Conservation (phyloP, 768 basidiomycete species). For the Russula lepida region DNA sequence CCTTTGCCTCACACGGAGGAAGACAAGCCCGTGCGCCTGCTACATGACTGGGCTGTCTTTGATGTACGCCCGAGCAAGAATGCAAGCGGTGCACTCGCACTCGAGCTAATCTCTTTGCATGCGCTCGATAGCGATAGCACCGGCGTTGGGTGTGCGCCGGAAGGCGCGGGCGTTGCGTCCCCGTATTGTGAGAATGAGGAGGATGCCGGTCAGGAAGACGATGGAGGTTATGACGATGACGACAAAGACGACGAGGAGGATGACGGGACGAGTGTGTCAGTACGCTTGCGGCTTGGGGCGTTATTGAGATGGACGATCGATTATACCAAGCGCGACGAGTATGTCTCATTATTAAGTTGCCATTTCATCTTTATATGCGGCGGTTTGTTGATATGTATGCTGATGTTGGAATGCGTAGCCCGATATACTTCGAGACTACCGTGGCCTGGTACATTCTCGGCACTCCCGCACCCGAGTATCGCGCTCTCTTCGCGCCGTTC, state of each 20-base stretch:
- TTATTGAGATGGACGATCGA: conserved; percentile 45
- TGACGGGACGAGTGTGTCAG: conserved; percentile 9
- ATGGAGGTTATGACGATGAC: conserved; percentile 27
- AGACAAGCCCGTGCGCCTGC: conserved; percentile 46
- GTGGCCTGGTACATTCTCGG: conserved; percentile 3
- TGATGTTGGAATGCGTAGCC: conserved; percentile 31
- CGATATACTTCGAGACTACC: conserved; percentile 46
- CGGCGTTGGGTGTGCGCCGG: conserved; percentile 27
- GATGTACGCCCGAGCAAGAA: conserved; percentile 32
- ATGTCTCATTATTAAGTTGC: conserved; percentile 28
- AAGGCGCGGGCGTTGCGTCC: conserved; percentile 48
- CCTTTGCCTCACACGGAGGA: conserved; percentile 9
- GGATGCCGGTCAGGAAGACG: conserved; percentile 26
- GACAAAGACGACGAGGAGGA: conserved; percentile 22
- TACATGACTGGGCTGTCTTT: conserved; percentile 54
- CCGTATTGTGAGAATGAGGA: conserved; percentile 35
- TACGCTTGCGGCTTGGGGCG: conserved; percentile 37
- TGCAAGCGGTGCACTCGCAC: conserved; percentile 23
- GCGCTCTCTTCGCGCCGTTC: conserved; percentile 1
- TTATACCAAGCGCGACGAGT: conserved; percentile 45
- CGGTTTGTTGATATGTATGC: conserved; percentile 4
- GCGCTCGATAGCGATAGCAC: conserved; percentile 35
- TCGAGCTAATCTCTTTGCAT: conserved; percentile 39
- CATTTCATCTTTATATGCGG: background rate
- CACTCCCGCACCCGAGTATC: background rate